Conservation (phyloP, 495 filamentous ascomycete species). For the Parathielavia appendiculata region DNA sequence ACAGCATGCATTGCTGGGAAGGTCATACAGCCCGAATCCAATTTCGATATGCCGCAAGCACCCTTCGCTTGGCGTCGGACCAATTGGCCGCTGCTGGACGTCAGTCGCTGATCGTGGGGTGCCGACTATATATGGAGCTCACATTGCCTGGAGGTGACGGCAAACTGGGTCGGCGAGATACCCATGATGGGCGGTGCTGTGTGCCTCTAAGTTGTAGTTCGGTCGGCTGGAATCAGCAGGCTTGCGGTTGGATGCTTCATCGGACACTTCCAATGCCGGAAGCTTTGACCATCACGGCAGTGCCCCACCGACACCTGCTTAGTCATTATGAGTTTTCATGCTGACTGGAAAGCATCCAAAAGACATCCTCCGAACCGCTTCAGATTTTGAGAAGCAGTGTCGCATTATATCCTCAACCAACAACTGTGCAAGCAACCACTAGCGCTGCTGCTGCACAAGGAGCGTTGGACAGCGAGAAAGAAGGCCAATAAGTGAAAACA, state of each 20-base stretch:
- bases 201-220: conserved; percentile 17
- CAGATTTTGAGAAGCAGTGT: not conserved
- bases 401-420: no score
- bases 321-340: not conserved
- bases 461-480: not conserved
- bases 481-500: not conserved
- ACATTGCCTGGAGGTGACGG: conserved; percentile 86
- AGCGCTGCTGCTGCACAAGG: no score
- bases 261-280: conserved; percentile 1
- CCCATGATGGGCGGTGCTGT: conserved; percentile 38
- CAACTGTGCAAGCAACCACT: no score
- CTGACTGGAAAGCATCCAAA: not conserved
- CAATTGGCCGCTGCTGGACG: conserved; percentile 67
- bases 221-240: conserved; percentile 8
- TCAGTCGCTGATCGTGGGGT: conserved; percentile 13
- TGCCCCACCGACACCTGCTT: not conserved
- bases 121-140: conserved; percentile 31
- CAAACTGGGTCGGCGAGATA: conserved; percentile 90
- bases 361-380: not conserved
- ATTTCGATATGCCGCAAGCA: conserved; percentile 80
- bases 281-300: conserved; percentile 22
- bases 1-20: not conserved
- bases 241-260: conserved; percentile 18
- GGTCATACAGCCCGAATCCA: conserved; percentile 85
- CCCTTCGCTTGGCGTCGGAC: conserved; percentile 75